These are phyloP conservation scores for Huiozyma naganishii DNA, from an alignment of 805 yeast genomes.

Conservation along the genomic window DNA sequence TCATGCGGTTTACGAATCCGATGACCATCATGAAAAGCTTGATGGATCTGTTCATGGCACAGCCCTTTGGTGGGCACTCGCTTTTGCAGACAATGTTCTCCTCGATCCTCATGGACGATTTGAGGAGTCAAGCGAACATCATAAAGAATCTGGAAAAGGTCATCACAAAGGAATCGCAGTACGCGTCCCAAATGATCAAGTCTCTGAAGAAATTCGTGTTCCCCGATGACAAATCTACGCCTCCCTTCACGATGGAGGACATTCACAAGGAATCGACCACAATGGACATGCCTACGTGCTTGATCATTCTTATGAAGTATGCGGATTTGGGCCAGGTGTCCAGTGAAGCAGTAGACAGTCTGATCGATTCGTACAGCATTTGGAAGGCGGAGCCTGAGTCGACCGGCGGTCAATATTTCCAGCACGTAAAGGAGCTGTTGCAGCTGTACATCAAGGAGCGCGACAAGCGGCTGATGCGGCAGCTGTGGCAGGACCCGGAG, in stretches of 20 bases:
- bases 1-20: conserved; percentile 78
- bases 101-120: conserved; percentile 63
- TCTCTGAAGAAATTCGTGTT: conserved; percentile 26
- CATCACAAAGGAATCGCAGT: conserved; percentile 4
- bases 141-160: conserved; percentile 38
- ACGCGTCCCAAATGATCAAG: conserved; percentile 18
- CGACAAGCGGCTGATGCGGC: conserved; percentile 67
- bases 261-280: conserved; percentile 26
- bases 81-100: conserved; percentile 66
- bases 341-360: conserved; percentile 16
- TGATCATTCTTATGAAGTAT: conserved; percentile 19
- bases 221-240: conserved; percentile 8
- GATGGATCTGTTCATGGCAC: conserved; percentile 75
- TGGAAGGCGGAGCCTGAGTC: conserved; percentile 17
- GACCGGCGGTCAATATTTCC: conserved; percentile 34
- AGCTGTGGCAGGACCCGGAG: conserved; percentile 78
- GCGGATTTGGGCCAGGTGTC: conserved; percentile 12
- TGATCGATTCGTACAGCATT: conserved; percentile 21
- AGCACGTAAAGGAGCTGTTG: conserved; percentile 50
- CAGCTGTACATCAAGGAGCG: conserved; percentile 53
- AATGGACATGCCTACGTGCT: conserved; percentile 18
- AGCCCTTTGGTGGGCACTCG: conserved; percentile 57
- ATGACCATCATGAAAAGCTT: conserved; percentile 69
- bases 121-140: conserved; percentile 48
- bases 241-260: conserved; percentile 16